A percentile compares a stretch with the other conserved stretches of the same genome.
Evolutionary conservation across 2,329 filamentous ascomycete species (phyloP).

Genomic region (Scedosporium minutisporum): DNA sequence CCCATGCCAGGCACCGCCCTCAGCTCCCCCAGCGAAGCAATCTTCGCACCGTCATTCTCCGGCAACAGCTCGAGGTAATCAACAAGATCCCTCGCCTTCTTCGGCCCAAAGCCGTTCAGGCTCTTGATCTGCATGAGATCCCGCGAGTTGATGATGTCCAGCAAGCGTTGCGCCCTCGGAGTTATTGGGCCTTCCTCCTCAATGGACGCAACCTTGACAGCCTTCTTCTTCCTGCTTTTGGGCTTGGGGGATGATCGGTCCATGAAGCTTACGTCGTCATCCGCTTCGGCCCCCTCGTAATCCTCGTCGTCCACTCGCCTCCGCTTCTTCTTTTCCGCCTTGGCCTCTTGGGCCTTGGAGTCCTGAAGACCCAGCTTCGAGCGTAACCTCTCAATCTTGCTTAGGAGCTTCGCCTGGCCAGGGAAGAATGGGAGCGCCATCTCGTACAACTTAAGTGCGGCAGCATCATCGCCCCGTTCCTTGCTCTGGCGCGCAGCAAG

Average conservation of each 20-base stretch:
- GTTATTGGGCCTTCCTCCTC: slow-evolving; percentile 35
- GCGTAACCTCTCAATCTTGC: slow-evolving; percentile 58
- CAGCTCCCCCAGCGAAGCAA: slow-evolving; percentile 42
- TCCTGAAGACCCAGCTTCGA: slow-evolving; percentile 33
- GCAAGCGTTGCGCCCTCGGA: slow-evolving; percentile 51
- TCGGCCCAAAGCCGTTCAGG: slow-evolving; percentile 61
- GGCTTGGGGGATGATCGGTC: slow-evolving; percentile 15
- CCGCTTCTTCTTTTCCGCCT: slow-evolving; percentile 19
- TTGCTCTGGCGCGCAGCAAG: slow-evolving; percentile 90
- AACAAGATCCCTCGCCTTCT: slow-evolving; percentile 56
- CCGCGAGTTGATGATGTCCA: slow-evolving; percentile 65
- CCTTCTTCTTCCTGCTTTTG: slow-evolving; percentile 15
- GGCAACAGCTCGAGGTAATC: slow-evolving; percentile 40
- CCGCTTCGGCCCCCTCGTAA: slow-evolving; percentile 29
- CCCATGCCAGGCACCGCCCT: slow-evolving; percentile 47
- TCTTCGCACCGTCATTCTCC: slow-evolving; percentile 29
- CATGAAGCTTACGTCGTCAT: slow-evolving; percentile 28
- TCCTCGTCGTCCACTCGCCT: slow-evolving; percentile 23
- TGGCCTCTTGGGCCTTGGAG: background rate
- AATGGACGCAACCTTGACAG: slow-evolving; percentile 12
- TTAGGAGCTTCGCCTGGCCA: slow-evolving; percentile 64
- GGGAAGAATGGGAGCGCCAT: slow-evolving; percentile 79
- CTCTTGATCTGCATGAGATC: slow-evolving; percentile 56
- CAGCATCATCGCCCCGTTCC: slow-evolving; percentile 67
- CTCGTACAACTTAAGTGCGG: slow-evolving; percentile 77